Evolutionary conservation across 345 rosid genomes (phyloP), one percentile per base, ranked within the genome.

Genomic region (Kandelia obovata): DNA sequence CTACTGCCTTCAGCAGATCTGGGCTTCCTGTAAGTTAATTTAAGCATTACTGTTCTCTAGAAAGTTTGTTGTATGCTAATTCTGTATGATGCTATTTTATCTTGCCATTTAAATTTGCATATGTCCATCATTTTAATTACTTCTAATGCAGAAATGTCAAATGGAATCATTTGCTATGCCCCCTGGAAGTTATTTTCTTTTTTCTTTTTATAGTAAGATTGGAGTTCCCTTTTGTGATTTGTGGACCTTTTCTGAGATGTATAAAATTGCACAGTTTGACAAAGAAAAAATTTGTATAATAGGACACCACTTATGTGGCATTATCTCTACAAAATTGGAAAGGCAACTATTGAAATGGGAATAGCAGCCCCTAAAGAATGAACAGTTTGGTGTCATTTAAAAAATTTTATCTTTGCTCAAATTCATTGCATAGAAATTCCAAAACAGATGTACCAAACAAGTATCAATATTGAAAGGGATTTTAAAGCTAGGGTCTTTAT

Each of bases 11-110:
- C 74, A 79, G 79, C 65, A 89, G 92, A 82, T 78, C 84, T 76
- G 98, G 98, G 75, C 97, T 89, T 71, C 92, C 96, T 76, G 98
- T 93, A 87, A 86, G 93, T 85, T 80, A 69, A 53, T 65, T 52
- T 53, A 21, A 51, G 23, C 43, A 32, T 52, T 16, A 58, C 63
- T 49, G 15, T 56, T 57, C 49, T 58, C 60, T 64, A 39, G 39
- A 15, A 53, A 31, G 57, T 60, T 30, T 53, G 27, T 31, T 55
- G 23, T 63, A 51, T 58, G 31, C 64, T 63, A 21, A 26, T 37
- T 58, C 30, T 60, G 17, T 26, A 34, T 11, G 28, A 11, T 66
- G 13, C 13, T 47, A 27, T 26, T 52, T 21, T 32, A 27, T 61
- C 17, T 19, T 62, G 13, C 67, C 61, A 30, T 52, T 52, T 49